Percentiles rank a stretch among this genome's conserved stretches.
These are phyloP conservation scores for Cercospora beticola DNA, from an alignment of 2,329 filamentous ascomycete species.

Conservation along the genomic window DNA sequence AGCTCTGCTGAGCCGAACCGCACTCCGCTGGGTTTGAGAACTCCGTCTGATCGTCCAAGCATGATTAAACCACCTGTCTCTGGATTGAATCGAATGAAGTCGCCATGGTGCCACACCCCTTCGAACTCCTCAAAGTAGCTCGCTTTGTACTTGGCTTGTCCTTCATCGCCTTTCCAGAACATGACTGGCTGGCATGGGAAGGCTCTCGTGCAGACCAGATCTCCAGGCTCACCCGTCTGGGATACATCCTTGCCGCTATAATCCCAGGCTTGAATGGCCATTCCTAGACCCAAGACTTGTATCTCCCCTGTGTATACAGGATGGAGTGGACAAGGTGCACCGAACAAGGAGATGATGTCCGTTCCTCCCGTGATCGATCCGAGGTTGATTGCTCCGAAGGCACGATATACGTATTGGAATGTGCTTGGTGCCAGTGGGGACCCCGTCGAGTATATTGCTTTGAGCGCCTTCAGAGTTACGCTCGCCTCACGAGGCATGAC, in stretches of 20 bases:
- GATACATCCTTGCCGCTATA: slow-evolving; percentile 59
- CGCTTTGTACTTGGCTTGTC: slow-evolving; percentile 72
- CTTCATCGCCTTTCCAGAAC: slow-evolving; percentile 71
- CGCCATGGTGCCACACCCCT: slow-evolving; percentile 86
- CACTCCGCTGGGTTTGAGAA: slow-evolving; percentile 88
- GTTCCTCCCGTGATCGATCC: slow-evolving; percentile 94
- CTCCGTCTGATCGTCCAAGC: slow-evolving; percentile 88
- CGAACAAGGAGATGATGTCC: slow-evolving; percentile 94
- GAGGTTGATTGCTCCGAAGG: slow-evolving; percentile 83
- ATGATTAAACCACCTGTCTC: slow-evolving; percentile 77
- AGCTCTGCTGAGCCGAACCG: slow-evolving; percentile 93
- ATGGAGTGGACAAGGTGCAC: slow-evolving; percentile 65
- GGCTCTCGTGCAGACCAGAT: slow-evolving; percentile 80
- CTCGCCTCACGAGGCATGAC: slow-evolving; percentile 59
- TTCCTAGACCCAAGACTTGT: slow-evolving; percentile 51
- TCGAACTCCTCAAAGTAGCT: slow-evolving; percentile 88
- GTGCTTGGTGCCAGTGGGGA: slow-evolving; percentile 90
- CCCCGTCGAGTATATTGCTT: slow-evolving; percentile 91
- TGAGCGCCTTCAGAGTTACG: slow-evolving; percentile 59
- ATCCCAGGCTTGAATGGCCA: slow-evolving; percentile 53
- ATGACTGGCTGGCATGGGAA: slow-evolving; percentile 90
- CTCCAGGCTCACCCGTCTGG: slow-evolving; percentile 68
- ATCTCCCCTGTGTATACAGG: slow-evolving; percentile 54
- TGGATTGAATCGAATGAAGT: slow-evolving; percentile 76
- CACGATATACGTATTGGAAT: slow-evolving; percentile 82